Base-by-base conservation (phyloP, 2,329 filamentous ascomycete genomes). In the Penicillium nordicum region DNA sequence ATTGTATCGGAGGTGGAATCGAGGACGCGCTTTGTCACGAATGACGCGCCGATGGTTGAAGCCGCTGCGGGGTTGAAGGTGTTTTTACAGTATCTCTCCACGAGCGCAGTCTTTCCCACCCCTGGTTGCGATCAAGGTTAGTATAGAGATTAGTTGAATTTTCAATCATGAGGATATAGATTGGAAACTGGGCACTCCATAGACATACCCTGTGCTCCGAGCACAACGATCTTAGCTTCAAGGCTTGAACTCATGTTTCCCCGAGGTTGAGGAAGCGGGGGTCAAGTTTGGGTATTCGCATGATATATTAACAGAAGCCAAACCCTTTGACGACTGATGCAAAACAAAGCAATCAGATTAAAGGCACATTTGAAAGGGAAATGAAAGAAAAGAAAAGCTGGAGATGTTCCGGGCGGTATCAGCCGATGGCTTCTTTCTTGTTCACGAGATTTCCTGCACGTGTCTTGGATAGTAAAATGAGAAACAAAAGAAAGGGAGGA, bases 1-100 rank as follows among this genome's bases (percentile, higher is more conserved):
- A 89, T 82, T 1, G 91, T 94, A 67, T 93, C 90, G 23, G 88
- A 90, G 71, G 96, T 90, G 59, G 84, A 85, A 75, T 97, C 92
- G 63, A 89, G 81, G 58, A 92, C 87, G 68, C 87, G 85, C 76
- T 92, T 92, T 42, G 89, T 89, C 71, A 91, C 80, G 74, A 92
- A 92, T 69, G 86, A 89, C 29, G 89, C 89, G 70, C 89, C 89
- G 57, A 92, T 86, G n/a, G 89, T 92, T 5, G 86, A 88, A 52
- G 76, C 71, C 58, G 76, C 74, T 41, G 75, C 65, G n/a, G 75
- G 71, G 55, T 69, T 72, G 62, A 79, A 78, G 49, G 71, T 66
- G 54, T 79, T 78, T 56, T 74, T 74, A 59, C 79, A 73, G 58
- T 79, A 81, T 55, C 79, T 77, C 40, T 79, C 76, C 50, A 81